Conservation (phyloP, 1,139 yeast species). For the Pneumocystis oryctolagi region DNA sequence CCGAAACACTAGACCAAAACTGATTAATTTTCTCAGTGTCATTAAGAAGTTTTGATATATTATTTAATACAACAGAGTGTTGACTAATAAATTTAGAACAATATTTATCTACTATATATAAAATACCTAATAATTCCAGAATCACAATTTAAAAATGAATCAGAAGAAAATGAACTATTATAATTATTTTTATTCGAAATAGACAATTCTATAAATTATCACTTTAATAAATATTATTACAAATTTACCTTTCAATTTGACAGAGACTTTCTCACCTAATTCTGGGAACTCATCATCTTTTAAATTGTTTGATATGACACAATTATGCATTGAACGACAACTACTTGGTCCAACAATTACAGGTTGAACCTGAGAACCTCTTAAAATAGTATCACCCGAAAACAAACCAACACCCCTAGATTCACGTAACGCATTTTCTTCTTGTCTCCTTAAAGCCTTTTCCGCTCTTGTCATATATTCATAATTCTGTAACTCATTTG, state of each 20-base stretch:
- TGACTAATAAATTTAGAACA: background rate
- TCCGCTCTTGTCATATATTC: conserved; percentile 1
- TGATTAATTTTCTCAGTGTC: conserved; percentile 6
- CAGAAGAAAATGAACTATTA: background rate
- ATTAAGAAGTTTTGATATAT: background rate
- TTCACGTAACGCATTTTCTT: background rate
- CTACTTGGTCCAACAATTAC: background rate
- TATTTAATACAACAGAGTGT: background rate
- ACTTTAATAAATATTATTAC: background rate
- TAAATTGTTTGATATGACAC: background rate
- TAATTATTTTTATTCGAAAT: background rate
- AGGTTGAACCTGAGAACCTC: background rate
- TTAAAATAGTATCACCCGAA: background rate
- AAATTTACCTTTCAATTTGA: background rate
- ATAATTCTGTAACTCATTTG: conserved; percentile 1
- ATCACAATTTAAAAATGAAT: background rate
- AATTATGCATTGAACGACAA: background rate
- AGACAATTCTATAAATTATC: background rate
- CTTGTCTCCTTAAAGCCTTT: background rate
- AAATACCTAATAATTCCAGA: background rate
- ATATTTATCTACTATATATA: background rate
- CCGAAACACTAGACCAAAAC: conserved; percentile 7
- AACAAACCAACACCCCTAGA: background rate
- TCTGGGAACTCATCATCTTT: background rate
- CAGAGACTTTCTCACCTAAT: background rate